Percentiles rank a stretch among this genome's conserved stretches.
These are phyloP conservation scores for Prototheca wickerhamii DNA, from an alignment of 163 green algal species.

Conservation along the genomic window DNA sequence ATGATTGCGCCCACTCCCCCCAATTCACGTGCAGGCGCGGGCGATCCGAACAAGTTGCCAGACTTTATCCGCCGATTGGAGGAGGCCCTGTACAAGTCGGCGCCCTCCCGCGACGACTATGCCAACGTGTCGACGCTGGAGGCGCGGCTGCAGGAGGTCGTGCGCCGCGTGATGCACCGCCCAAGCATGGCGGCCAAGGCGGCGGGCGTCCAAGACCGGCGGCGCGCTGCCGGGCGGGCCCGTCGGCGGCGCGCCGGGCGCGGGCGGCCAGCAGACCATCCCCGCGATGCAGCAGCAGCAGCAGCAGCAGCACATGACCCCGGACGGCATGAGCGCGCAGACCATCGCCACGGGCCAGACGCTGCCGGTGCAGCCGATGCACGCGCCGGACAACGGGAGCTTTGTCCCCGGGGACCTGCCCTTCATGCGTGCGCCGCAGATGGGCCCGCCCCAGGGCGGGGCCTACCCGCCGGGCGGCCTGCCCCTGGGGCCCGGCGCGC, in stretches of 20 bases:
- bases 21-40: neutral
- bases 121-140: slow-evolving; percentile 71
- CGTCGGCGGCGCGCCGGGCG: neutral
- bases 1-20: too few relatives aligned
- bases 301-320: slow-evolving; percentile 23
- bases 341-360: neutral
- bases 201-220: neutral
- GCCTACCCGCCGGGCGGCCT: too few relatives aligned
- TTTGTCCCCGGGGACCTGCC: too few relatives aligned
- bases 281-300: slow-evolving; percentile 4
- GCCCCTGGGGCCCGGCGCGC: too few relatives aligned
- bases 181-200: slow-evolving; percentile 7
- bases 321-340: slow-evolving; percentile 11
- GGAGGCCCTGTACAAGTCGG: slow-evolving; percentile 66
- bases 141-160: slow-evolving; percentile 66
- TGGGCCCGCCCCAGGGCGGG: too few relatives aligned
- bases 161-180: slow-evolving; percentile 44
- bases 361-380: neutral
- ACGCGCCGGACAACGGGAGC: too few relatives aligned
- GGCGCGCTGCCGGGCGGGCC: neutral
- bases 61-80: slow-evolving; percentile 82
- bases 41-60: slow-evolving; percentile 58
- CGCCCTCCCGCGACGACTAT: slow-evolving; percentile 80
- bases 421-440: too few relatives aligned
- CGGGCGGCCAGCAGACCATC: slow-evolving; percentile 5